Evolutionary conservation across 2,329 filamentous ascomycete genomes (phyloP).

Genomic region (Diatrype stigma): DNA sequence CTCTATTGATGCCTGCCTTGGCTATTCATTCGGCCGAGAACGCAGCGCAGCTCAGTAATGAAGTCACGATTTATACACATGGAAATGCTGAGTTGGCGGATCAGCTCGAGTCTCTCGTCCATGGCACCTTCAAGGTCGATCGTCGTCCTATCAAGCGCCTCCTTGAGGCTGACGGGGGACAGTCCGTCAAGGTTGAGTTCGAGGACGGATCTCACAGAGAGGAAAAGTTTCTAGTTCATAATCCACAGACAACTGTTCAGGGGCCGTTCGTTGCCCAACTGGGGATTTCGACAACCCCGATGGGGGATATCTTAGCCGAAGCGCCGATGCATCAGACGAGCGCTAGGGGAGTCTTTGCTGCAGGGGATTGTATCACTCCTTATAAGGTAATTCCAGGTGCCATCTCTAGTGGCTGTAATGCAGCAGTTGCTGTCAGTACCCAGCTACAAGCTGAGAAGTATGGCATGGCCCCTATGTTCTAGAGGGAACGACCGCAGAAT

Average conservation of each 20-base stretch:
- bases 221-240: slow-evolving; percentile 19
- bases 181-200: slow-evolving; percentile 14
- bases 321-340: slow-evolving; percentile 13
- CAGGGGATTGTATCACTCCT: slow-evolving; percentile 17
- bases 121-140: slow-evolving; percentile 12
- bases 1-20: slow-evolving; percentile 3
- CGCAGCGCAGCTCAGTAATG: slow-evolving; percentile 12
- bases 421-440: slow-evolving; percentile 12
- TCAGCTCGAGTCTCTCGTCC: slow-evolving; percentile 4
- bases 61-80: slow-evolving; percentile 19
- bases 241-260: slow-evolving; percentile 13
- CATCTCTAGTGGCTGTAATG: slow-evolving; percentile 17
- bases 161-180: neutral
- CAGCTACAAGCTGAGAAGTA: slow-evolving; percentile 20
- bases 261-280: slow-evolving; percentile 15
- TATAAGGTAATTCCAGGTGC: slow-evolving; percentile 17
- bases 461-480: slow-evolving; percentile 1
- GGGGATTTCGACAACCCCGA: slow-evolving; percentile 8
- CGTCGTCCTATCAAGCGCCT: slow-evolving; percentile 20
- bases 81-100: slow-evolving; percentile 10
- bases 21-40: slow-evolving; percentile 13
- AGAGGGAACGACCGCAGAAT: too few relatives aligned
- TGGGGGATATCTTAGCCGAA: slow-evolving; percentile 14
- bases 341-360: slow-evolving; percentile 18
- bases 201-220: slow-evolving; percentile 10